Evolutionary conservation across 2,329 filamentous ascomycete species (phyloP).

Genomic region (Beauveria scarabaeidicola): DNA sequence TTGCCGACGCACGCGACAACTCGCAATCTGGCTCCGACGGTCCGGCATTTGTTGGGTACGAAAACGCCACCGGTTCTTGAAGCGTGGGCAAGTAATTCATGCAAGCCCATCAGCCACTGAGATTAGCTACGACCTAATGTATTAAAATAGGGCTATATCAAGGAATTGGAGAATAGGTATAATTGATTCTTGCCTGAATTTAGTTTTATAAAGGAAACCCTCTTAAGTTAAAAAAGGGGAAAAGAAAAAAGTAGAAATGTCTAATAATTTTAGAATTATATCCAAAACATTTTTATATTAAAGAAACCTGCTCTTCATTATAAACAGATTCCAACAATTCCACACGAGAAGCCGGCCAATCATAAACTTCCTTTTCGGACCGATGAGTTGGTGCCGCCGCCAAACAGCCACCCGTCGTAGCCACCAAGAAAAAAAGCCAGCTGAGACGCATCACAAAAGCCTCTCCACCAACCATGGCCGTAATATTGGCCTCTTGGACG

Average conservation of each 20-base stretch:
- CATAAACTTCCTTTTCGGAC: background rate
- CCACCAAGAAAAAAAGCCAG: background rate
- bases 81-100: background rate
- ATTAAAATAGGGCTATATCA: no score
- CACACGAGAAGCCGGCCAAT: background rate
- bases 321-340: no score
- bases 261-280: no score
- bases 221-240: no score
- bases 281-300: no score
- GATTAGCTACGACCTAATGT: no score
- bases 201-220: no score
- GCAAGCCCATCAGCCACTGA: no score
- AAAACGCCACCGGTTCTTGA: background rate
- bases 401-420: background rate
- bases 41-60: background rate
- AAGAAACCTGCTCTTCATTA: no score
- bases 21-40: background rate
- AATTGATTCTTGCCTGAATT: no score
- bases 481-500: background rate
- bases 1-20: background rate
- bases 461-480: background rate
- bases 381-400: background rate
- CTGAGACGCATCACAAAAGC: background rate
- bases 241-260: no score
- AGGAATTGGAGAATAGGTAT: no score